A percentile compares a stretch with the other conserved stretches of the same genome.
phyloP scores from a whole-genome alignment of 805 yeast genomes.

The Hanseniaspora jakobsenii region DNA sequence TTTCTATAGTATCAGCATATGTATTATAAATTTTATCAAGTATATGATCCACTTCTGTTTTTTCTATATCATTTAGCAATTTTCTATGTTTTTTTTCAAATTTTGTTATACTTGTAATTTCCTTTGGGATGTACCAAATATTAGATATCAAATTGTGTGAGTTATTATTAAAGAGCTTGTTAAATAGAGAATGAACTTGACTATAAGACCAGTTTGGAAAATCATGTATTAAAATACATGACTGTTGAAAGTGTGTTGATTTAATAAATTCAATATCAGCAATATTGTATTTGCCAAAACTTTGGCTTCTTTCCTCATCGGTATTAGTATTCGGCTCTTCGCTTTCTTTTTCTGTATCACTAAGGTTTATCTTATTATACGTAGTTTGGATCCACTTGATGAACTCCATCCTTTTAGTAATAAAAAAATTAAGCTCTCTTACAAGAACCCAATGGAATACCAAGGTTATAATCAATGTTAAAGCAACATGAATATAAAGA shows the following conservation, averaged over 20 bases:
- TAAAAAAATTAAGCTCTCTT: slow-evolving; percentile 43
- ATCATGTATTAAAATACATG: slow-evolving; percentile 3
- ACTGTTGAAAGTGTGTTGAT: background rate
- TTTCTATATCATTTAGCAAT: slow-evolving; percentile 31
- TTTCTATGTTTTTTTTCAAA: slow-evolving; percentile 26
- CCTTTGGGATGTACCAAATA: slow-evolving; percentile 46
- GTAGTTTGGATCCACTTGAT: slow-evolving; percentile 24
- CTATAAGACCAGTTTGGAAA: slow-evolving; percentile 17
- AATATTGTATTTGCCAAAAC: slow-evolving; percentile 30
- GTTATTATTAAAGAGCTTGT: slow-evolving; percentile 18
- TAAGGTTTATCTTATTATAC: slow-evolving; percentile 2
- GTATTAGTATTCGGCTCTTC: background rate
- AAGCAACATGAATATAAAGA: slow-evolving; percentile 50
- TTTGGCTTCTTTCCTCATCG: slow-evolving; percentile 33
- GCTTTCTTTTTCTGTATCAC: no score
- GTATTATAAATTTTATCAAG: slow-evolving; percentile 17
- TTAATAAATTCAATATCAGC: slow-evolving; percentile 19
- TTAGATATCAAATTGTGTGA: slow-evolving; percentile 37
- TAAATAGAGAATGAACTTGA: slow-evolving; percentile 21
- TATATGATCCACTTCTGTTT: slow-evolving; percentile 29
- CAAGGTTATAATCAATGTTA: slow-evolving; percentile 42
- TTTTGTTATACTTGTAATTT: slow-evolving; percentile 30
- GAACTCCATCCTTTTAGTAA: slow-evolving; percentile 37
- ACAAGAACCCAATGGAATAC: slow-evolving; percentile 46
- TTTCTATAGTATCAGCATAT: no score